Evolutionary conservation across 2,329 filamentous ascomycete genomes (phyloP), one percentile per base, ranked within the genome.

Genomic region (Achaetomium macrosporum): DNA sequence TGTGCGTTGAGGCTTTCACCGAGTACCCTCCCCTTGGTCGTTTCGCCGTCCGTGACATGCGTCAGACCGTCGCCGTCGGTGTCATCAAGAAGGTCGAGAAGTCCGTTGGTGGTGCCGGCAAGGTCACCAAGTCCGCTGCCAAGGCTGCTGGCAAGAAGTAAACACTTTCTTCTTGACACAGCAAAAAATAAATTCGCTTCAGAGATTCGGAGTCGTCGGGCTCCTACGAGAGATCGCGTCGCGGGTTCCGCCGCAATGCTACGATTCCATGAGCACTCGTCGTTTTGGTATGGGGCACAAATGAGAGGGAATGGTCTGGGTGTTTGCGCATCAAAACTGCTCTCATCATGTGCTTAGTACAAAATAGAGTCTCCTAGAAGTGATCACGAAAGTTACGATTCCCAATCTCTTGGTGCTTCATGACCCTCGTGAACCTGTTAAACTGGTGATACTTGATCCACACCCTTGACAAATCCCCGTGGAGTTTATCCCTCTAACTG

Each of bases 1-100:
- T 99, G 93, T 99, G 93, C 78, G 93, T 99, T 77, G 93, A 99
- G 90, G 82, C 93, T 69, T 99, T 97, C 90, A 96, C 91, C 71
- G 90, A 96, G 73, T 99, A 97, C 84, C 92, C 93, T 71, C 93
- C 93, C 76, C 90, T 99, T 70, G 93, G 93, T 76, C 92, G 93
- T 87, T 99, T 99, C 85, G 93, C 93, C 76, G 93, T 99, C 84
- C 92, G 92, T 87, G 92, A 96, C 81, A 96, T 96, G 91, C 79
- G 82, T 73, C 82, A 88, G 74, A 92, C 88, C 76, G 88, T 93
- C 66, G 88, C 89, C 65, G 89, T 95, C 77, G 88, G 90, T 86
- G 89, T 95, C 78, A 92, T 95, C 83, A 96, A 96, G 85, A 77
- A 79, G 61, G 87, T 91, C 60, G 83, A 83, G 66, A 89, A 88